Evolutionary conservation across 345 rosid species (phyloP), one percentile per base, ranked within the genome.

Genomic region (Angophora floribunda): DNA sequence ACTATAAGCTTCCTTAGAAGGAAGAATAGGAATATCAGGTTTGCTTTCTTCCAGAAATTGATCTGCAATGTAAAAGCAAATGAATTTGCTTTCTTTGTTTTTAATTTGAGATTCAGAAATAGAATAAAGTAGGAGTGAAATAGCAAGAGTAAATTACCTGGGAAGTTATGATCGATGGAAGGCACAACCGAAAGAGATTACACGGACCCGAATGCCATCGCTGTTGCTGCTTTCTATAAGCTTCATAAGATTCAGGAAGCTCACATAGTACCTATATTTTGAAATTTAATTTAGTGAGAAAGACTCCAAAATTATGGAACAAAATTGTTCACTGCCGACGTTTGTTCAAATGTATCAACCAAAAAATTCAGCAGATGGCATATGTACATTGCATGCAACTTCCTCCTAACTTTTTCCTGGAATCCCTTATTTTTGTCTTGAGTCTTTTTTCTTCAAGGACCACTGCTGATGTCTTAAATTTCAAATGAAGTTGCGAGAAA

Each of bases 131-230:
- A 86, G 36, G 50, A 24, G 16, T 49, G 19, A 85, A 67, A 45
- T n/a, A 63, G 52, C 65, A 44, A 21, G 47, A 30, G 44, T 4
- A 50, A 47, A 50, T n/a, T 90, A 86, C 89, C 53, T 84, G 86
- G 44, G 90, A 90, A 59, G 90, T 53, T 75, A 53, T 75, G 55
- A 63, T 90, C 3, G 86, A 44, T 12, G 87, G 91, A 80, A 88
- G 90, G 52, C 90, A 88, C 78, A 88, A 75, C 24, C 86, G 90
- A 87, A 90, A 90, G 67, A 89, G 89, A 65, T 90, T 30, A 50
- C 89, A 87, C 6, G 88, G 91, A 51, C 90, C 91, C 24, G 90
- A 90, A 59, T 88, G 89, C 89, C 89, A 88, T 19, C 90, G 53
- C 19, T 90, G 89, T 82, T 90, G 90, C 79, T 90, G 90, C 67